Evolutionary conservation across 139 green algal species (phyloP).

Genomic region (Coccomyxa sp.): DNA sequence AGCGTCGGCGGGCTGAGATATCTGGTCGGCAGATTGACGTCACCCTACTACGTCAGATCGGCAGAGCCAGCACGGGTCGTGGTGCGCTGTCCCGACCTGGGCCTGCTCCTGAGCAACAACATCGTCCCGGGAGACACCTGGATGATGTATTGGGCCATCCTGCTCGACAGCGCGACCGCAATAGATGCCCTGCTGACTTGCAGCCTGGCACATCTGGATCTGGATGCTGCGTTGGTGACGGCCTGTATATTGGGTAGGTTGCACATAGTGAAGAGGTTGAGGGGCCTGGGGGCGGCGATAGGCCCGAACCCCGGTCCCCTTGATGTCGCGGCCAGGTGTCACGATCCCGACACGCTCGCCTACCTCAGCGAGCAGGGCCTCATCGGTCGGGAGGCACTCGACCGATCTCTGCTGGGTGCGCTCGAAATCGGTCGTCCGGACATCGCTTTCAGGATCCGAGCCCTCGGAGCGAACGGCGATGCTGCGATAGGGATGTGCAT

Average conservation of each 20-base stretch:
- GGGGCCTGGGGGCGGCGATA: background rate
- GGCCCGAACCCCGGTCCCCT: background rate
- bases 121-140: background rate
- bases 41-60: background rate
- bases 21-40: background rate
- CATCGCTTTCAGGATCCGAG: background rate
- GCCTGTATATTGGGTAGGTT: background rate
- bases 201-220: background rate
- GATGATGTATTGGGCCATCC: background rate
- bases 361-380: background rate
- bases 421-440: background rate
- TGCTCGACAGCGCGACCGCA: background rate
- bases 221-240: background rate
- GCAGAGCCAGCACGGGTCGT: background rate
- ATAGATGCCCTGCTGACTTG: background rate
- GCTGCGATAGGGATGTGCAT: background rate
- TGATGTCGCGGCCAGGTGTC: background rate
- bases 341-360: background rate
- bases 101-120: background rate
- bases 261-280: slow-evolving; percentile 1
- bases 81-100: background rate
- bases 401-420: background rate
- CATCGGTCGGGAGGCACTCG: background rate
- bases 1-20: background rate
- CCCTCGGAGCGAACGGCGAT: background rate